Base-by-base conservation (phyloP, 2,329 filamentous ascomycete species). In the Xylaria sp. region DNA sequence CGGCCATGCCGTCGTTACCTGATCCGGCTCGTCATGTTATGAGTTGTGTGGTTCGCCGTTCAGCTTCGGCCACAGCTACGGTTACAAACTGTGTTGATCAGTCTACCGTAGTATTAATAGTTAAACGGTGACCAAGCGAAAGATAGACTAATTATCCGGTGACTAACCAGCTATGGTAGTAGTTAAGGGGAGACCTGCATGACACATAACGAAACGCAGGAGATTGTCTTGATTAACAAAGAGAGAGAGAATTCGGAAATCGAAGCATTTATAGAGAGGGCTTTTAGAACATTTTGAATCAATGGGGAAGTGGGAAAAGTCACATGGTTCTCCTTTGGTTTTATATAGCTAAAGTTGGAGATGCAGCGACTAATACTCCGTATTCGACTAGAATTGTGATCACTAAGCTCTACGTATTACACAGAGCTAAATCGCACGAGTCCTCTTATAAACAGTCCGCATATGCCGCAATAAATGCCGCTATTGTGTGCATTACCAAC, bases 371-470 rank as follows among this genome's bases (percentile, higher is more conserved):
- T 43, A 39, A 15, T 39, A n/a, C n/a, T n/a, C n/a, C n/a, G n/a
- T n/a, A 59, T 64, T 59, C 7, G 50, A 59, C 55, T 34, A 28
- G 25, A 34, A 28, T 34, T 45, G 55, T 32, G 55, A 46, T 65
- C 56, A 65, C 46, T 28, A 48, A 43, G 46, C 28, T 36, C 15
- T 18, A 8, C 15, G 28, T n/a, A 60, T 30, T 20, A 4, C 32
- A 30, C 34, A 30, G 9, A 46, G 56, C 28, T 7, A 23, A 55
- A 45, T 15, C 36, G 15, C 39, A 58, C 48, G 15, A 48, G 8
- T 32, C 30, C 23, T 9, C 12, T 15, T 15, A n/a, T 25, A 41
- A 41, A 30, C 34, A 56, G 34, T 25, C 20, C 34, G 53, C 53
- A 32, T 8, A 23, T 56, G 13, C 32, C 28, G 28, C 34, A 56